Conservation (phyloP, 1,284 basidiomycete genomes). For the Ganoderma leucocontextum region DNA sequence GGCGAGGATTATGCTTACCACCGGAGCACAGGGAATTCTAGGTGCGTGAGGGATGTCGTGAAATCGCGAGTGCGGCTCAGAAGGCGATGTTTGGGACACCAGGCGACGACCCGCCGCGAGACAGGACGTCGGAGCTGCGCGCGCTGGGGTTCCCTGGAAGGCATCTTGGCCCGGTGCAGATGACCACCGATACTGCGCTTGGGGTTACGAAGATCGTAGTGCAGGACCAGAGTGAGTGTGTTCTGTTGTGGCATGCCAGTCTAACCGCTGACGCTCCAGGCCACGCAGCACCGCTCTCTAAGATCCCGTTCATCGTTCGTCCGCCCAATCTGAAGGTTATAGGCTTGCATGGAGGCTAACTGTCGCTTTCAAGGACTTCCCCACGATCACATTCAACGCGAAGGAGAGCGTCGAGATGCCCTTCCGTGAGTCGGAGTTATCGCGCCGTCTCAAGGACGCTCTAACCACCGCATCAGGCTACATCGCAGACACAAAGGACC, state of each 20-base stretch:
- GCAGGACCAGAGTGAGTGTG: slow-evolving; percentile 68
- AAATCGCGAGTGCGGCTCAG: not conserved
- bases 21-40: slow-evolving; percentile 61
- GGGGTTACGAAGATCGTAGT: slow-evolving; percentile 93
- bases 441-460: not conserved
- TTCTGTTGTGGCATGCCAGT: too few species aligned
- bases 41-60: slow-evolving; percentile 45
- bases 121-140: slow-evolving; percentile 89
- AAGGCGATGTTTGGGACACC: not conserved
- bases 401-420: slow-evolving; percentile 95
- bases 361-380: slow-evolving; percentile 67
- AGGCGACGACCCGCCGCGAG: slow-evolving; percentile 92
- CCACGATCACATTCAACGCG: slow-evolving; percentile 85
- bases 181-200: slow-evolving; percentile 98
- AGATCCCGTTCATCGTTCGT: slow-evolving; percentile 78
- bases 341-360: not conserved
- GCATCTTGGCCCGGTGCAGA: slow-evolving; percentile 88
- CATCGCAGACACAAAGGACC: slow-evolving; percentile 61
- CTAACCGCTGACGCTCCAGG: slow-evolving; percentile 12
- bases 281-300: slow-evolving; percentile 62
- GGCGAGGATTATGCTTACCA: not conserved
- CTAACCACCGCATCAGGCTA: slow-evolving; percentile 53
- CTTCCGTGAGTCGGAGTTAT: slow-evolving; percentile 68
- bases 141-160: slow-evolving; percentile 86
- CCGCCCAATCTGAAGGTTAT: too few species aligned